phyloP scores from a whole-genome alignment of 2,329 filamentous ascomycete species.

The Myriangium duriaei region DNA sequence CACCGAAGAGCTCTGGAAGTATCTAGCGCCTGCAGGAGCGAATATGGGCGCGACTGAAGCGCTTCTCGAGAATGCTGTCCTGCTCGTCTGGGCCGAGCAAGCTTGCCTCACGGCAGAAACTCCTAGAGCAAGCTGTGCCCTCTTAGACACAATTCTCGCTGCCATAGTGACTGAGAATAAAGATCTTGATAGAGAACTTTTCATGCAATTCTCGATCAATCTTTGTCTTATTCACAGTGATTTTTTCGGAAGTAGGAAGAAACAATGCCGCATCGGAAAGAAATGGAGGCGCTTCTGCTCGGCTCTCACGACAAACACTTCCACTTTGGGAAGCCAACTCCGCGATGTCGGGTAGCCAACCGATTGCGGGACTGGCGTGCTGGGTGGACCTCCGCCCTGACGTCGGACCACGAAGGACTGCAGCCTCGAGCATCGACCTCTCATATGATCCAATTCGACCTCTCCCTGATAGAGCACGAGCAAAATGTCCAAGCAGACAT shows the following conservation, averaged over 20 bases:
- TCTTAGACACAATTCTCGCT: slow-evolving; percentile 3
- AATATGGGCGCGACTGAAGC: background rate
- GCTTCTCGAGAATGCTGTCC: background rate
- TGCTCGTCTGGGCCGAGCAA: background rate
- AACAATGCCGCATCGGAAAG: background rate
- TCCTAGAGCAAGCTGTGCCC: background rate
- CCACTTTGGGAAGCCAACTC: background rate
- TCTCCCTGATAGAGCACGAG: slow-evolving; percentile 3
- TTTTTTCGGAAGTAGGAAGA: no score
- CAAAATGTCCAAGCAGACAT: slow-evolving; percentile 44
- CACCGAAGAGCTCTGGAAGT: slow-evolving; percentile 3
- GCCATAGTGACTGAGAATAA: slow-evolving; percentile 3
- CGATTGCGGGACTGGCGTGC: no score
- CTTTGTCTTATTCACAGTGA: no score
- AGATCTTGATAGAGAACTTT: no score
- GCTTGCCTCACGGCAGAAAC: background rate
- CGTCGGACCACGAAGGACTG: background rate
- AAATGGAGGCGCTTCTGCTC: background rate
- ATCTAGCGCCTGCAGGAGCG: background rate
- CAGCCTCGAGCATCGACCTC: background rate
- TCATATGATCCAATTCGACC: no score
- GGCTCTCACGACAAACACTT: background rate
- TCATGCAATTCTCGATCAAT: background rate
- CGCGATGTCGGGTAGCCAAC: background rate
- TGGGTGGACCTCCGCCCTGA: no score